Percentiles rank a stretch among this genome's conserved stretches.
Evolutionary conservation across 208 protist genomes (phyloP).

Genomic region (Trypanosoma rangeli): DNA sequence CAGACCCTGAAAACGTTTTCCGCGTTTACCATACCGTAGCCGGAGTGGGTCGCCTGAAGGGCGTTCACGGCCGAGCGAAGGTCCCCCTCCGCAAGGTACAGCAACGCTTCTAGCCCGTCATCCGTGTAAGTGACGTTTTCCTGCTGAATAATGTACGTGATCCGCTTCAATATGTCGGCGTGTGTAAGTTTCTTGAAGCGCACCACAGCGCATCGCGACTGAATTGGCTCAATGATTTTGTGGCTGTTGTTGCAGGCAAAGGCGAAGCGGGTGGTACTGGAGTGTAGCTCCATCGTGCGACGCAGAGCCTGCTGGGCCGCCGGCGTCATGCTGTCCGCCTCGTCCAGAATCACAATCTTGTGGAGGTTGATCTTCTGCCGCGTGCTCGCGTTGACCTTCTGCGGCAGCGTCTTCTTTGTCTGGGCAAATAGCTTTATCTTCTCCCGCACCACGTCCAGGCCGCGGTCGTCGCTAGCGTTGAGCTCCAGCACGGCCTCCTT

Average conservation of each 20-base stretch:
- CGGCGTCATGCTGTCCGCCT: constrained; percentile 99
- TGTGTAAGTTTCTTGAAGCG: constrained; percentile 85
- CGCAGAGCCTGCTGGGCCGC: constrained; percentile 98
- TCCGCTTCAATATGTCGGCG: constrained; percentile 91
- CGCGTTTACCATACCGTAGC: constrained; percentile 94
- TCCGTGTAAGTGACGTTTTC: constrained; percentile 94
- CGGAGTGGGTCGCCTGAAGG: constrained; percentile 95
- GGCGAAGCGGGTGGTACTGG: constrained; percentile 97
- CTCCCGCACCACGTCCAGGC: constrained; percentile 97
- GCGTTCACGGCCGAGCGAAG: constrained; percentile 98
- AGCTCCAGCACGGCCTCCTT: constrained; percentile 98
- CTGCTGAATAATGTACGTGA: constrained; percentile 89
- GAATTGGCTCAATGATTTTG: constrained; percentile 99
- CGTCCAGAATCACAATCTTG: constrained; percentile 99
- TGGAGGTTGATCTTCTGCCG: constrained; percentile 65
- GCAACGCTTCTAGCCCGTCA: constrained; percentile 96
- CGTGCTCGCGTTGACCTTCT: constrained; percentile 33
- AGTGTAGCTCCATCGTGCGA: constrained; percentile 98
- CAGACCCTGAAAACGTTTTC: constrained; percentile 99
- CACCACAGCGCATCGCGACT: constrained; percentile 93
- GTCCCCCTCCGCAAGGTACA: constrained; percentile 98
- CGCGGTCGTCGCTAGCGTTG: constrained; percentile 99
- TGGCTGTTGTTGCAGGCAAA: constrained; percentile 98
- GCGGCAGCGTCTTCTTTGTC: constrained; percentile 91
- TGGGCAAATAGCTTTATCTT: constrained; percentile 99